phyloP scores from a whole-genome alignment of 352 stramenopile species.

The Pythium myriotylum region DNA sequence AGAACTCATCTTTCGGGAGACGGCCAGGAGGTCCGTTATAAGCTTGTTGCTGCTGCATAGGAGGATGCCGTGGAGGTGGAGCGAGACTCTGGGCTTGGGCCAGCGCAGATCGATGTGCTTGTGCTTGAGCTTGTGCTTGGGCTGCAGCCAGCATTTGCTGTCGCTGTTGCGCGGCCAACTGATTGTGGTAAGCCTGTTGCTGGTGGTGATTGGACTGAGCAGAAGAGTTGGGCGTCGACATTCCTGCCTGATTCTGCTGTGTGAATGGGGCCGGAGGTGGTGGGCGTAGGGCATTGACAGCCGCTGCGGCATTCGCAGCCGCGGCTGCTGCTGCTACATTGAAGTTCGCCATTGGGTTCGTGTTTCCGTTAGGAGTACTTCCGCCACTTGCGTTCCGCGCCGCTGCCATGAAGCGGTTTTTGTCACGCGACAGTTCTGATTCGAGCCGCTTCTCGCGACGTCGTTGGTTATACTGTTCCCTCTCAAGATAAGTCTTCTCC shows the following conservation, averaged over 20 bases:
- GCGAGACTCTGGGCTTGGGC: slow-evolving; percentile 27
- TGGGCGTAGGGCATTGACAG: slow-evolving; percentile 16
- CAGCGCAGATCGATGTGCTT: slow-evolving; percentile 14
- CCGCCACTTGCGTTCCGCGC: slow-evolving; percentile 4
- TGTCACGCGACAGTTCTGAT: slow-evolving; percentile 76
- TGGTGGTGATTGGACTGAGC: slow-evolving; percentile 17
- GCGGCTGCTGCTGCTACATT: slow-evolving; percentile 13
- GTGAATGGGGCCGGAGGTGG: slow-evolving; percentile 3
- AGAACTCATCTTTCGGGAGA: slow-evolving; percentile 18
- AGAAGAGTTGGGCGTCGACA: background rate
- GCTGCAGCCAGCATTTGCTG: slow-evolving; percentile 32
- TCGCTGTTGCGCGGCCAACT: slow-evolving; percentile 28
- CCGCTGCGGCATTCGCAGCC: slow-evolving; percentile 15
- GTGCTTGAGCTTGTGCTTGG: slow-evolving; percentile 21
- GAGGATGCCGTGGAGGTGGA: slow-evolving; percentile 25
- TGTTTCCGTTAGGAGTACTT: slow-evolving; percentile 1
- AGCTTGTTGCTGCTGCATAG: slow-evolving; percentile 24
- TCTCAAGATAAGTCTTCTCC: slow-evolving; percentile 96
- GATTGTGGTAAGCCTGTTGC: slow-evolving; percentile 23
- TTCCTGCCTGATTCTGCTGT: slow-evolving; percentile 6
- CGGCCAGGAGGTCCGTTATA: slow-evolving; percentile 12
- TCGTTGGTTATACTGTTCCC: slow-evolving; percentile 94
- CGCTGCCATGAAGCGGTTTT: slow-evolving; percentile 54
- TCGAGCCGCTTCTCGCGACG: slow-evolving; percentile 86
- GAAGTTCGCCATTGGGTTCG: slow-evolving; percentile 19